Base-by-base conservation (phyloP, 495 filamentous ascomycete species). In the Tuber magnatum region DNA sequence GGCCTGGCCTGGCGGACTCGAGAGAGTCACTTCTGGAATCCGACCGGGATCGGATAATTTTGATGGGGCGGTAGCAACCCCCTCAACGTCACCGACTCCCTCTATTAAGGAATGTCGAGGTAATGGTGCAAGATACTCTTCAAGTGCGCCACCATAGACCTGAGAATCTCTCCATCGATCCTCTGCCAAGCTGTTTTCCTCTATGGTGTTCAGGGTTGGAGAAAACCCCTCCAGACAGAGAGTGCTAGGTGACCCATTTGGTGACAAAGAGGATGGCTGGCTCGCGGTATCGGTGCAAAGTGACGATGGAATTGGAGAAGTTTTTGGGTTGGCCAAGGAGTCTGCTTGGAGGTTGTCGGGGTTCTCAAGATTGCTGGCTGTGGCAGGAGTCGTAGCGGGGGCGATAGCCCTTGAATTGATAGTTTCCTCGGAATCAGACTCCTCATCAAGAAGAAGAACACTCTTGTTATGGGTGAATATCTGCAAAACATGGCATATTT, bases 171-270 rank as follows among this genome's bases (percentile, higher is more conserved):
- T 68, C 75, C 68, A 73, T 56, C 69, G 77, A 7, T 72, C 69
- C 65, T 72, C 73, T 20, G 70, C 56, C 7, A 35, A 39, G 39
- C 72, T 72, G 7, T 48, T 75, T 38, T 79, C 75, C 22, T 68
- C 71, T 28, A 72, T 44, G 38, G 76, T 43, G 24, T 61, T 79
- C 39, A 61, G 28, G 24, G 75, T 72, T 38, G 76, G 76, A 28
- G 72, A 65, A 69, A 72, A 75, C 38, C 40, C 68, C 61, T 75
- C 77, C 16, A 78, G 38, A 8, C 56, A 39, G 18, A 70, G 24
- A n/a, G 69, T 72, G 2, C 18, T 3, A n/a, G 77, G 48, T 42
- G 69, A 71, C 9, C 35, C 39, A 18, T 42, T 42, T 18, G 42
- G 35, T 46, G 72, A 46, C 43, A 72, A 69, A 42, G 41, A 40